A percentile compares a stretch with the other conserved stretches of the same genome.
Evolutionary conservation across 805 yeast species (phyloP).

Genomic region (Hagleromyces aurorensis): DNA sequence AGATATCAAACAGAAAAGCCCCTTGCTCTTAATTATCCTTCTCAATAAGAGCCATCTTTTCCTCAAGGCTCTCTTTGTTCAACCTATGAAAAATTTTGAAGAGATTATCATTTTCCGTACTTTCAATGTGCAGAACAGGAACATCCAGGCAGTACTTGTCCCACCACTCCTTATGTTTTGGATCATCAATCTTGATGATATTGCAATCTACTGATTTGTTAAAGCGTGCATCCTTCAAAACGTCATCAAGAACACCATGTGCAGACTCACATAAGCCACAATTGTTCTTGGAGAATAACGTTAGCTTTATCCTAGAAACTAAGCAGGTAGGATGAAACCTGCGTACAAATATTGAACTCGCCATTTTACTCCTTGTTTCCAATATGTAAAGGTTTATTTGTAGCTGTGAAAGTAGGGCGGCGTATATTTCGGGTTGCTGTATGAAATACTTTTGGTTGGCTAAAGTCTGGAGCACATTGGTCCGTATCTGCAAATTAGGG

Average conservation of each 20-base stretch:
- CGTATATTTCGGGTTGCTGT: not conserved
- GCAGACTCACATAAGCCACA: conserved; percentile 68
- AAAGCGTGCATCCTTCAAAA: conserved; percentile 28
- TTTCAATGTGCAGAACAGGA: conserved; percentile 66
- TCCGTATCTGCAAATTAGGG: no score
- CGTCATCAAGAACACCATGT: conserved; percentile 39
- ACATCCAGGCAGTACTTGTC: conserved; percentile 70
- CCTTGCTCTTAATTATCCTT: no score
- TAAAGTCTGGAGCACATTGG: not conserved
- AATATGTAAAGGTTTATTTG: not conserved
- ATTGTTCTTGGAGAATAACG: conserved; percentile 60
- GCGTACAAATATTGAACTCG: no score
- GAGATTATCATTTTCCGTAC: conserved; percentile 35
- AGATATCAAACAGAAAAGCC: no score
- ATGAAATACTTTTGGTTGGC: not conserved
- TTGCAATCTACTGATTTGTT: conserved; percentile 31
- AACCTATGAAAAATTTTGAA: conserved; percentile 64
- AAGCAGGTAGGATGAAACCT: no score
- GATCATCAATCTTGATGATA: conserved; percentile 50
- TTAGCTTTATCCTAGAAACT: conserved; percentile 30
- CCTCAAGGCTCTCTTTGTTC: no score
- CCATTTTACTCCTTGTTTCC: not conserved
- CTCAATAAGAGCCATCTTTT: no score
- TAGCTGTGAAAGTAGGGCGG: no score
- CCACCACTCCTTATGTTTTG: conserved; percentile 56